Evolutionary conservation across 208 protist genomes (phyloP).

Genomic region (Herpetomonas tarakana): DNA sequence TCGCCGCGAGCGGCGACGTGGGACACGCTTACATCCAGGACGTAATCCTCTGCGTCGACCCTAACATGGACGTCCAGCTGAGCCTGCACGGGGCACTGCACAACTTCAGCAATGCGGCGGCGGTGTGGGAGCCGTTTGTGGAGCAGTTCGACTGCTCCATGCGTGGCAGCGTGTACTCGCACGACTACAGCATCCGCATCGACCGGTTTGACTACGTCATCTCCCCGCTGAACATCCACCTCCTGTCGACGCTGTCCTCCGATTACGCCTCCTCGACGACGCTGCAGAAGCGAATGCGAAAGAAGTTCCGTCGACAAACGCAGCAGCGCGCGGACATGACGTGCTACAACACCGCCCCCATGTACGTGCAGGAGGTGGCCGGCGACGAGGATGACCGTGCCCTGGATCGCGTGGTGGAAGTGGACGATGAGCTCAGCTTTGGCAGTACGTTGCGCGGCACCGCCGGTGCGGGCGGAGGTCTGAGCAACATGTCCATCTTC

Average conservation of each 20-base stretch:
- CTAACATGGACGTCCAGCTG: slow-evolving; percentile 50
- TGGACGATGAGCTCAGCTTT: slow-evolving; percentile 16
- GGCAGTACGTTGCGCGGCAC: slow-evolving; percentile 11
- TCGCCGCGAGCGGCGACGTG: slow-evolving; percentile 55
- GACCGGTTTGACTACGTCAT: slow-evolving; percentile 71
- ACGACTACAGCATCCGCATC: slow-evolving; percentile 55
- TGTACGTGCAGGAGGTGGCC: slow-evolving; percentile 25
- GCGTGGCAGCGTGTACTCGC: slow-evolving; percentile 45
- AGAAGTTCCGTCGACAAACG: slow-evolving; percentile 41
- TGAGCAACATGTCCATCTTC: slow-evolving; percentile 23
- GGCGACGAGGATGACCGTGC: slow-evolving; percentile 16
- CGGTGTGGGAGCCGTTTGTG: slow-evolving; percentile 84
- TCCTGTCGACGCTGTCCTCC: slow-evolving; percentile 37
- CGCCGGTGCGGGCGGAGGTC: background rate
- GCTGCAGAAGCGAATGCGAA: slow-evolving; percentile 56
- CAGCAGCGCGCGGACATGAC: slow-evolving; percentile 18
- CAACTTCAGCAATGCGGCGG: slow-evolving; percentile 68
- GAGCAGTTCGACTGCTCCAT: slow-evolving; percentile 52
- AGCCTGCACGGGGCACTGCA: slow-evolving; percentile 44
- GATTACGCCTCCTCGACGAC: slow-evolving; percentile 49
- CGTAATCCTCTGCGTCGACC: slow-evolving; percentile 35
- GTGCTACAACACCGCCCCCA: slow-evolving; percentile 21
- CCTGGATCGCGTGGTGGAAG: slow-evolving; percentile 6
- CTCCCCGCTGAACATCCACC: slow-evolving; percentile 63
- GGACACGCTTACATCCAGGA: slow-evolving; percentile 41